Base-by-base conservation (phyloP, 2,329 filamentous ascomycete genomes). In the Coniochaeta hoffmannii region DNA sequence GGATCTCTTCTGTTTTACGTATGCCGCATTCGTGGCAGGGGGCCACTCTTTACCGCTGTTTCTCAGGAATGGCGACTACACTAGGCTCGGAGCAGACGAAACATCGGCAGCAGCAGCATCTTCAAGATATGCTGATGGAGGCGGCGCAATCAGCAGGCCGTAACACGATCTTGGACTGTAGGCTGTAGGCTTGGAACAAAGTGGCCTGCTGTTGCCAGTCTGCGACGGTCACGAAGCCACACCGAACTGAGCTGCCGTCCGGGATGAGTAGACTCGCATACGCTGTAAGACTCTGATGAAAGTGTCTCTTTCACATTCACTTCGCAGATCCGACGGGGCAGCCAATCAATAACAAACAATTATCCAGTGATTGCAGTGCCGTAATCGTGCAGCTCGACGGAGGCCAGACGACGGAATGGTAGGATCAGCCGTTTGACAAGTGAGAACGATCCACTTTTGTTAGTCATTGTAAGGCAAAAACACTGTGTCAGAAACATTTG, bases 1-100 rank as follows among this genome's bases (percentile, higher is more conserved):
- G 32, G 19, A 24, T 51, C 53, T 36, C 14, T 55, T 51, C 56
- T 53, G 53, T 57, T 58, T 53, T 57, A 57, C 50, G n/a, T 55
- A 46, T 46, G 41, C 41, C 41, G 41, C 41, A 46, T 46, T 46
- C 41, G 41, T 46, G 41, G 41, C 41, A 17, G 19, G 24, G 41
- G 41, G n/a, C 41, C 41, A 28, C 19, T 44, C 38, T 26, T 44
- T 44, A 19, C 38, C 38, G 38, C 38, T 7, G 15, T 41, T 41
- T 41, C 6, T 6, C 5, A 44, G 38, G 38, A 3, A 26, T 24
- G 22, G 22, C 24, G 38, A 44, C 30, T 12, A 32, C n/a, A n/a
- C n/a, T n/a, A 19, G 36, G 9, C 7, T 41, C 36, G 36, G 36
- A 26, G 5, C 41, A 46, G 4, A 46, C 41, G 41, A 46, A 46